Evolutionary conservation across 2,329 filamentous ascomycete genomes (phyloP).

Genomic region (Gnomoniopsis sp.): DNA sequence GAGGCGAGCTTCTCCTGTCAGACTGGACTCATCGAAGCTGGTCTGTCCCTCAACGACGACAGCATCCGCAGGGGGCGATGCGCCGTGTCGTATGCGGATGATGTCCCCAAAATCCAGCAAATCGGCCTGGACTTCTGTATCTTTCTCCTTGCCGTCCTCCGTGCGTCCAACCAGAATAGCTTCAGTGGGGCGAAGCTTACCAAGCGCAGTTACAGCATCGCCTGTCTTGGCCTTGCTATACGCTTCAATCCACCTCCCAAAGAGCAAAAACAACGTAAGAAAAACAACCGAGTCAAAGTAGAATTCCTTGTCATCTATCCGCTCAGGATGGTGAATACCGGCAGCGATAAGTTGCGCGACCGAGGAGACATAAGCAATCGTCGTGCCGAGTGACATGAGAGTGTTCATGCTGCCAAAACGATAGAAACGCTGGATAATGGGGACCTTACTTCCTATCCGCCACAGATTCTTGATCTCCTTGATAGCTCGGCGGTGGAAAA

Average conservation of each 20-base stretch:
- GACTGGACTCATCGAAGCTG: conserved; percentile 82
- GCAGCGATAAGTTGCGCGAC: conserved; percentile 71
- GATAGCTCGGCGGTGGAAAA: conserved; percentile 75
- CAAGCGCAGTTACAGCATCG: conserved; percentile 76
- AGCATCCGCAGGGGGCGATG: conserved; percentile 83
- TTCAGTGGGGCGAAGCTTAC: conserved; percentile 72
- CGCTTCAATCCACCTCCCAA: conserved; percentile 73
- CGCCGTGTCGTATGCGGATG: conserved; percentile 73
- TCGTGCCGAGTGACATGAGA: conserved; percentile 83
- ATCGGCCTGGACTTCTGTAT: conserved; percentile 53
- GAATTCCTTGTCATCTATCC: conserved; percentile 49
- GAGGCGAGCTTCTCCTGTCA: conserved; percentile 74
- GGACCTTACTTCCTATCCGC: conserved; percentile 70
- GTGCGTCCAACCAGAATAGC: conserved; percentile 63
- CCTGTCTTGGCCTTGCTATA: conserved; percentile 91
- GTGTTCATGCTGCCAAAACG: conserved; percentile 98
- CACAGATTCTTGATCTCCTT: conserved; percentile 78
- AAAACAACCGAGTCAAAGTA: conserved; percentile 96
- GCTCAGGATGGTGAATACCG: conserved; percentile 36
- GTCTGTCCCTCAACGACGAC: conserved; percentile 59
- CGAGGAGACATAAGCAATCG: conserved; percentile 82
- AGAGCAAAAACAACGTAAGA: conserved; percentile 79
- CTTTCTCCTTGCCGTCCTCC: conserved; percentile 33
- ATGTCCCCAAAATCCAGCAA: conserved; percentile 71
- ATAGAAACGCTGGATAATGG: conserved; percentile 73